Conservation (phyloP, 106 monocot species). For the Dioscorea dumetorum region DNA sequence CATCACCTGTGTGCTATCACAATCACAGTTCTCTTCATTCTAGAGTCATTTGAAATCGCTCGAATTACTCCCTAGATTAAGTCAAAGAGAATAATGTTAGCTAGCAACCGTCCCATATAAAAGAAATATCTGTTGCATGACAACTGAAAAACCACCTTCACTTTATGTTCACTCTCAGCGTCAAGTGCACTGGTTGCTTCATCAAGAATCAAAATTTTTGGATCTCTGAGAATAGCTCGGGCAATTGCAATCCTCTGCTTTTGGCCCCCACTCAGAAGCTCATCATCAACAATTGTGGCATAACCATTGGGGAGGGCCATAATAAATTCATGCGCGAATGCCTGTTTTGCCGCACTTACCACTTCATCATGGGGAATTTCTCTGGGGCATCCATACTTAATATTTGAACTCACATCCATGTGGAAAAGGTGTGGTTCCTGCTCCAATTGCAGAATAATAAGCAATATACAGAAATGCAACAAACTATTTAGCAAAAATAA, state of each 20-base stretch:
- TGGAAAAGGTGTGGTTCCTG: slow-evolving; percentile 93
- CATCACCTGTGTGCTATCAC: slow-evolving; percentile 96
- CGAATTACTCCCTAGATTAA: slow-evolving; percentile 48
- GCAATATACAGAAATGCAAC: not conserved
- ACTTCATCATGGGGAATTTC: slow-evolving; percentile 62
- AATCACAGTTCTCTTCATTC: slow-evolving; percentile 64
- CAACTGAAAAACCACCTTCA: slow-evolving; percentile 46
- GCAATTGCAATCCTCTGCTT: slow-evolving; percentile 98
- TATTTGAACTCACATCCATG: slow-evolving; percentile 81
- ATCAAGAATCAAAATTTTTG: slow-evolving; percentile 83
- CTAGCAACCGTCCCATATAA: not conserved
- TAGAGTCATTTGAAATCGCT: slow-evolving; percentile 29
- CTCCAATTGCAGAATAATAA: slow-evolving; percentile 3
- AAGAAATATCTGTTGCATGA: not conserved
- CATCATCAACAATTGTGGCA: slow-evolving; percentile 66
- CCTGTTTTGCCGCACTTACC: slow-evolving; percentile 80
- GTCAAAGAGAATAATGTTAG: not conserved
- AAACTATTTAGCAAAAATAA: not conserved
- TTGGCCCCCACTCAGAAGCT: slow-evolving; percentile 92
- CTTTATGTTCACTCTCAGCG: slow-evolving; percentile 90
- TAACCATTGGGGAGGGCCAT: slow-evolving; percentile 80
- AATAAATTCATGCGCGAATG: slow-evolving; percentile 90
- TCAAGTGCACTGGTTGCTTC: slow-evolving; percentile 98
- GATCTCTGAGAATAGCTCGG: slow-evolving; percentile 94
- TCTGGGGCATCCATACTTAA: slow-evolving; percentile 79